Evolutionary conservation across 129 eudicot species (phyloP), one percentile per base, ranked within the genome.

Genomic region (sunflower (Helianthus annuus)): DNA sequence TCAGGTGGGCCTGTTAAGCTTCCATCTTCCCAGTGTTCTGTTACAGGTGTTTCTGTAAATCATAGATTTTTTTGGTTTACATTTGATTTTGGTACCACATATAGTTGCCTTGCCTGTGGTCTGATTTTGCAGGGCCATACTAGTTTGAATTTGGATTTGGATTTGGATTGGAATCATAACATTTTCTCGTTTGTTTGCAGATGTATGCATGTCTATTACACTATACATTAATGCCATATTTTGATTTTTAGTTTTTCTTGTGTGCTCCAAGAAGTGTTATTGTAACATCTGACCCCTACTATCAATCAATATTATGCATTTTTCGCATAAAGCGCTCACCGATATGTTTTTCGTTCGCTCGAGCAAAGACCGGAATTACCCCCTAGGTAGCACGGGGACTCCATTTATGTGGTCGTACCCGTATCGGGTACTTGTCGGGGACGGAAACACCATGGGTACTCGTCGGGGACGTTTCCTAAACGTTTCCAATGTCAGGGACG

Each of bases 111-210:
- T 36, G 39, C 45, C 3, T 74, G 78, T 53, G 72, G 58, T 66
- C 66, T 75, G 72, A 14, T 75, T 65, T 65, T 55, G 38, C 66
- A 52, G 71, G 79, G 73, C 73, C 73, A 65, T 57, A 76, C 75
- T 76, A 66, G 73, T 75, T 66, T 75, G 73, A 64, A 63, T 53
- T 51, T 75, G 73, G 71, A 63, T 53, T 51, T 49, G 69, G 27
- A 29, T 69, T 51, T 49, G 69, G 27, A 29, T 69, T 69, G 60
- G 11, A 27, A 38, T 42, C 66, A 66, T 59, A 48, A n/a, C 32
- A 58, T 76, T 68, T 72, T 19, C 10, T 76, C 68, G 75, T 46
- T 67, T 57, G 75, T 68, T 76, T 68, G 59, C 45, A 68, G 52
- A 66, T 36, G 48, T 58, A 24, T 65, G 58, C 55, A 17, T 54